Base-by-base conservation (phyloP, 2,329 filamentous ascomycete genomes). In the Colletotrichum tabaci region DNA sequence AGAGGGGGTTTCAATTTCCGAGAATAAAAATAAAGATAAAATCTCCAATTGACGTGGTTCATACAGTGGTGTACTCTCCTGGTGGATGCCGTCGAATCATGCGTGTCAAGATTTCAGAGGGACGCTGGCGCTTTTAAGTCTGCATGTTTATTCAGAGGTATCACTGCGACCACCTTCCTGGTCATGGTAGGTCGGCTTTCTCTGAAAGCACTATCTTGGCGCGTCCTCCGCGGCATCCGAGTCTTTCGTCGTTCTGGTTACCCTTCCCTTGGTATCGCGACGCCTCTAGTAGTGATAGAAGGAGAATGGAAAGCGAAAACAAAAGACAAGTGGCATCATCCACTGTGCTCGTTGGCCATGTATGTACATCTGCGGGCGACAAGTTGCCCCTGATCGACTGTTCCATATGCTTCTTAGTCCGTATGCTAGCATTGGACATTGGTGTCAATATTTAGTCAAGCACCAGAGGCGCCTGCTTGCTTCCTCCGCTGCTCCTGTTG, bases 401-500 rank as follows among this genome's bases (percentile, higher is more conserved):
- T n/a, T 21, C 13, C 53, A 21, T 30, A 23, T 21, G 16, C 42
- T 30, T 21, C 35, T 26, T 50, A 13, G n/a, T 47, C 30, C 47
- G 1, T 15, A 52, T 26, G 8, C n/a, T 40, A 18, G 16, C 13
- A 23, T 5, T 4, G 18, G 8, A 47, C 18, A 57, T 23, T 44
- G 2, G 50, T 46, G 42, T 18, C n/a, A 49, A 40, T 40, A 23
- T 30, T 42, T 69, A 73, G 46, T 73, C 72, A 23, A 73, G 68
- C 35, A 73, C 65, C 58, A 73, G 26, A 10, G 72, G 72, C 47
- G 69, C 61, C 15, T 72, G 64, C 46, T 72, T 73, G 46, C 68
- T 72, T 21, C 72, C 72, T 16, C 56, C 53, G 38, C 57, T 49
- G 42, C 38, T 60, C 50, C 64, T 72, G 47, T 65, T 72, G 64